A percentile compares a stretch with the other conserved stretches of the same genome.
Conservation (phyloP, 1,284 basidiomycete species). For the Filobasidium uniguttulatum region DNA sequence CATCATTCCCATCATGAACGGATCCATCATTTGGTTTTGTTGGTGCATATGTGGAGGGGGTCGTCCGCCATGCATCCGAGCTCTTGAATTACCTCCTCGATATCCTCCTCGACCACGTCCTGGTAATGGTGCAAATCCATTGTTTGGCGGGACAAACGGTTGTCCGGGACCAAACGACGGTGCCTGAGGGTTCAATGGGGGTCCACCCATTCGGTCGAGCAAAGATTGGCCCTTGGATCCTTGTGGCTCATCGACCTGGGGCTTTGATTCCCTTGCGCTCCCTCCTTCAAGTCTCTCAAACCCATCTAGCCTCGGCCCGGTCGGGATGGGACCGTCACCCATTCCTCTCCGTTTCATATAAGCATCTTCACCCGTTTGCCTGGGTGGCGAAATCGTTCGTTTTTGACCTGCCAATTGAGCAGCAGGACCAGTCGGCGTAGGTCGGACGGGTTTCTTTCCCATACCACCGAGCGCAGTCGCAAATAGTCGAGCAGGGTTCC, state of each 20-base stretch:
- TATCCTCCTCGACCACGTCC: background rate
- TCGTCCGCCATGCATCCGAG: background rate
- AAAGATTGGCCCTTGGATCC: no score
- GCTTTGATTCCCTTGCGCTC: background rate
- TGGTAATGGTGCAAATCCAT: no score
- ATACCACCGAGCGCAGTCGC: conserved; percentile 11
- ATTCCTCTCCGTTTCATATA: conserved; percentile 1
- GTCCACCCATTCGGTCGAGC: conserved; percentile 19
- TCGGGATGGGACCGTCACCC: background rate
- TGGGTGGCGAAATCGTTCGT: conserved; percentile 10
- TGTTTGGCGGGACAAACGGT: conserved; percentile 14
- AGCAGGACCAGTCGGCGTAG: background rate
- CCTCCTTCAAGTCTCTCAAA: background rate
- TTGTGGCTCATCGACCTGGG: no score
- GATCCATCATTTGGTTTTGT: conserved; percentile 11
- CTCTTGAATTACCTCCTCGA: background rate
- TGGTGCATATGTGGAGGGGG: no score
- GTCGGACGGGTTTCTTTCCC: conserved; percentile 9
- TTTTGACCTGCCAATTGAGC: conserved; percentile 8
- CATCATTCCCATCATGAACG: conserved; percentile 11
- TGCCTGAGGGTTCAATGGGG: conserved; percentile 14
- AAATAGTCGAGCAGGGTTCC: conserved; percentile 9
- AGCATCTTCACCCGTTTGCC: background rate
- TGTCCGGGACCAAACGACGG: conserved; percentile 19
- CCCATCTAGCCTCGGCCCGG: background rate